A percentile compares a stretch with the other conserved stretches of the same genome.
phyloP scores from a whole-genome alignment of 139 green algal species.

The Tetratostichococcus sp. region DNA sequence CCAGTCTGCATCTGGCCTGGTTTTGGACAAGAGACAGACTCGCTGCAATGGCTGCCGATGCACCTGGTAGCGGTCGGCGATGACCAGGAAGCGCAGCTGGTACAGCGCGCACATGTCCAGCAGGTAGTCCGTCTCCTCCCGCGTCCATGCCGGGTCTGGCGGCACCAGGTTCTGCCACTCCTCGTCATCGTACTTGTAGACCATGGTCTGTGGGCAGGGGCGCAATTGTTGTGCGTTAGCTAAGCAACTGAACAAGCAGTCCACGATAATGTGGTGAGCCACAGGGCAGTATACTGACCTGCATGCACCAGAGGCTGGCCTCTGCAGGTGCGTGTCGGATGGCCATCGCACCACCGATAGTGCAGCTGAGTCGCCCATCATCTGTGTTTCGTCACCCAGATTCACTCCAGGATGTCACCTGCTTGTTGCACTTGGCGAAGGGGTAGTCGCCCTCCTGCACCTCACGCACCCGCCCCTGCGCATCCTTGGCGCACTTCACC shows the following conservation, averaged over 20 bases:
- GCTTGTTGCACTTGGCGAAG: slow-evolving; percentile 91
- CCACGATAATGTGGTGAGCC: too few relatives aligned
- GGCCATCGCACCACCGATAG: too few relatives aligned
- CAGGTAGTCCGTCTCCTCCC: slow-evolving; percentile 87
- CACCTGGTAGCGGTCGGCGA: slow-evolving; percentile 80
- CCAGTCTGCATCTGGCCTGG: too few relatives aligned
- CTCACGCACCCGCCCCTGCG: slow-evolving; percentile 55
- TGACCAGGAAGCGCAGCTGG: slow-evolving; percentile 75
- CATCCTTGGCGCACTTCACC: slow-evolving; percentile 81
- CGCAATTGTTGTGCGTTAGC: too few relatives aligned
- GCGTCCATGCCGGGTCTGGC: slow-evolving; percentile 52
- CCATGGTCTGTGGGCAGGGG: slow-evolving; percentile 16
- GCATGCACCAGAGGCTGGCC: too few relatives aligned
- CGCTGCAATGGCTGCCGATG: too few relatives aligned
- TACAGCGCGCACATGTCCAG: slow-evolving; percentile 70
- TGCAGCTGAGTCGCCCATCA: too few relatives aligned
- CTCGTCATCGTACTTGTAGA: slow-evolving; percentile 65
- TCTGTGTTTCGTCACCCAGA: too few relatives aligned
- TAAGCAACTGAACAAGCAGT: too few relatives aligned
- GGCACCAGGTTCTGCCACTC: slow-evolving; percentile 64
- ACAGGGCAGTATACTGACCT: too few relatives aligned
- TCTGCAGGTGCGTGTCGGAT: too few relatives aligned
- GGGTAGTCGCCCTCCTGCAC: slow-evolving; percentile 69
- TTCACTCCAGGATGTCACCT: slow-evolving; percentile 47
- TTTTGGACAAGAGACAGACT: too few relatives aligned